Evolutionary conservation across 371 early-diverging fungal genomes (phyloP), one percentile per base, ranked within the genome.

Genomic region (Sporodiniella umbellata): DNA sequence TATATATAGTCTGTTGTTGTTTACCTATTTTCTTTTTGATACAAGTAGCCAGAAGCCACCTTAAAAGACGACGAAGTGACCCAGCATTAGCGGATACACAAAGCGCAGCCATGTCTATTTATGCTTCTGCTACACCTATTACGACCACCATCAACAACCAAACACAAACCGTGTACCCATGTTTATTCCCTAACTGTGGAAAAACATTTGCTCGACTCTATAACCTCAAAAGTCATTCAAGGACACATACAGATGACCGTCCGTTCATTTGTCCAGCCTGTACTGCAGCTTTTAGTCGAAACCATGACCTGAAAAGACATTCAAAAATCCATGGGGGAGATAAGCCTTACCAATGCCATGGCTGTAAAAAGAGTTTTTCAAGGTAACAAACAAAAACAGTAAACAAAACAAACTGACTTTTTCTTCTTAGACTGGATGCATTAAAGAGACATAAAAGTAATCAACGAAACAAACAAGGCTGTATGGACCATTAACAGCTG

Each of bases 251-350:
- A 2, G 82, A 84, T 33, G 86, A 88, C 39, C 76, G 89, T 39
- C 92, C 92, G 1, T 93, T 88, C 75, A 74, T 81, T 4, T 93
- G 94, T 56, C 62, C 64, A 26, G 70, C 77, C 2, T 93, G 94
- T 60, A 57, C 74, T 30, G 80, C 86, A 38, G 84, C 90, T 1
- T 93, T 93, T 54, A 79, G 90, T 50, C 78, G 94, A 31, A 90
- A 93, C 54, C 93, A 93, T 53, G 94, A 93, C 60, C 64, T 93
- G 35, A 92, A 92, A 51, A 72, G 94, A 11, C 94, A 93, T 54
- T 77, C 84, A 49, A 88, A 89, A 62, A 91, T 90, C 30, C 94
- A 93, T 56, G 84, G 80, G n/a, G 91, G 92, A 10, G 75, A 84
- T 30, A 92, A 92, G 55, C 90, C 91, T 6, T 89, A 90, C 66